phyloP scores from a whole-genome alignment of 2,329 filamentous ascomycete genomes.

The Fusarium succisae region DNA sequence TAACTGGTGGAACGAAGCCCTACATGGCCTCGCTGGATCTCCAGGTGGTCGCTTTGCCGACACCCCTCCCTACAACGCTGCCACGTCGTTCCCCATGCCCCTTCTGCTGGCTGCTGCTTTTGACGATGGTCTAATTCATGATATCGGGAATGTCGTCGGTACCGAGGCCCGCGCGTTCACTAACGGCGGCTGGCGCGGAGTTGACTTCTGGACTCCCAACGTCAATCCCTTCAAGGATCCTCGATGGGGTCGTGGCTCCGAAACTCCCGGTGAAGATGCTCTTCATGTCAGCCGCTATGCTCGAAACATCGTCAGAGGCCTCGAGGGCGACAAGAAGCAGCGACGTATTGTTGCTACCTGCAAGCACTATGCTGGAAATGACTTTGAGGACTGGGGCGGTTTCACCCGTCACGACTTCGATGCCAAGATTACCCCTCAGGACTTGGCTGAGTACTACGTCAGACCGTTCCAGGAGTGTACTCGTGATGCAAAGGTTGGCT shows the following conservation, averaged over 20 bases:
- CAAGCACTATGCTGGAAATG: constrained; percentile 1
- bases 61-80: background rate
- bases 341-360: constrained; percentile 6
- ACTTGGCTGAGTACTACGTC: constrained; percentile 10
- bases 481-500: background rate
- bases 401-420: background rate
- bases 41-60: background rate
- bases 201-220: constrained; percentile 4
- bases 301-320: background rate
- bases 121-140: background rate
- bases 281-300: background rate
- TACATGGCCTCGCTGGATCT: background rate
- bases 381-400: constrained; percentile 12
- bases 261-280: constrained; percentile 6
- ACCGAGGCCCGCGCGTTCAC: background rate
- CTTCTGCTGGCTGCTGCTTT: background rate
- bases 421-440: background rate
- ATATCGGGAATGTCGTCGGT: background rate
- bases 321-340: background rate
- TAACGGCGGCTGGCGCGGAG: background rate
- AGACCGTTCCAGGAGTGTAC: constrained; percentile 5
- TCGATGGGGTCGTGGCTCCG: background rate
- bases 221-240: constrained; percentile 12
- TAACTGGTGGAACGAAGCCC: constrained; percentile 20
- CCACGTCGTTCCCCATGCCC: constrained; percentile 1